phyloP scores from a whole-genome alignment of 2,329 filamentous ascomycete genomes.

The Microsporum ferrugineum region DNA sequence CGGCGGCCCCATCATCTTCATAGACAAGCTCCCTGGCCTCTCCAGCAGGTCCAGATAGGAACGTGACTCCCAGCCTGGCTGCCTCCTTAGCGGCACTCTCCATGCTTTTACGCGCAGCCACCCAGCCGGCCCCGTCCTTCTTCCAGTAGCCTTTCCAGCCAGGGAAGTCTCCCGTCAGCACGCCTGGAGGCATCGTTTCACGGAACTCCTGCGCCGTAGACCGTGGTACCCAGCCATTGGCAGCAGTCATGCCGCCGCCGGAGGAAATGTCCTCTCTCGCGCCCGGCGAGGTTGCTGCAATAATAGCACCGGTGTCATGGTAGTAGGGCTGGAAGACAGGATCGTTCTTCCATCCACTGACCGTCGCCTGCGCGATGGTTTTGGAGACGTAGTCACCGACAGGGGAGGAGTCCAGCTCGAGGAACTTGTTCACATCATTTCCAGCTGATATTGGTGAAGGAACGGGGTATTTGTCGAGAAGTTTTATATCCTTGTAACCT shows the following conservation, averaged over 20 bases:
- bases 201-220: not conserved
- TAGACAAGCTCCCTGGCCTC: conserved; percentile 31
- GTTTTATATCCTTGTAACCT: conserved; percentile 39
- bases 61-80: conserved; percentile 31
- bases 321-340: not conserved
- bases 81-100: not conserved
- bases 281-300: not conserved
- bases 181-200: not conserved
- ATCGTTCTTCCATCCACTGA: not conserved
- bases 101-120: not conserved
- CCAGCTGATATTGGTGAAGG: not conserved
- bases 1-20: conserved; percentile 27
- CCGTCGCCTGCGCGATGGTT: not conserved
- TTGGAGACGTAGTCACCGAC: not conserved
- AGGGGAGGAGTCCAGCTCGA: not conserved
- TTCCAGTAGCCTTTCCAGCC: not conserved
- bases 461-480: conserved; percentile 38
- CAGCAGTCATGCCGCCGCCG: not conserved
- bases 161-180: not conserved
- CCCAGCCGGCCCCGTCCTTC: not conserved
- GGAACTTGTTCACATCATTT: not conserved
- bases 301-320: not conserved
- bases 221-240: not conserved
- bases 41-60: conserved; percentile 35
- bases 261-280: not conserved